phyloP scores from a whole-genome alignment of 257 asterid species.

The Cordia subcordata region DNA sequence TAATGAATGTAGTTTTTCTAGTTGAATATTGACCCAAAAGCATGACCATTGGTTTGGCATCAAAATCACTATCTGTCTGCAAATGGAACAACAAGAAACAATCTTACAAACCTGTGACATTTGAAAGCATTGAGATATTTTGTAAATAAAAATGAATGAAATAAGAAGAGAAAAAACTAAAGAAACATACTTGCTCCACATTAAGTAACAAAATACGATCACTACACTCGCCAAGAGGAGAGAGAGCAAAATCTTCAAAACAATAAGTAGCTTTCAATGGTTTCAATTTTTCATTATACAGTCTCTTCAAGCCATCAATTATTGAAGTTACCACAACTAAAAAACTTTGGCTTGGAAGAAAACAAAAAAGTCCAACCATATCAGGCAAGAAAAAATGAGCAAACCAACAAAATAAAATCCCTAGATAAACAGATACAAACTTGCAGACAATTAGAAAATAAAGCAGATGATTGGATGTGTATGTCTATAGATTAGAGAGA shows the following conservation, averaged over 20 bases:
- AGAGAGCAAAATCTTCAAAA: slow-evolving; percentile 73
- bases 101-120: neutral
- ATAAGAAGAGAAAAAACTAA: neutral
- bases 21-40: slow-evolving; percentile 99
- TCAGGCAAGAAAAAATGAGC: slow-evolving; percentile 3
- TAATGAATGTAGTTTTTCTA: slow-evolving; percentile 91
- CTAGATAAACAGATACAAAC: too few species aligned
- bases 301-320: slow-evolving; percentile 71
- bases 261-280: slow-evolving; percentile 80
- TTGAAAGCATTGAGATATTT: too few species aligned
- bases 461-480: too few species aligned
- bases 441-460: too few species aligned
- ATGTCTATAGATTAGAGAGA: too few species aligned
- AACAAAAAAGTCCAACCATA: neutral
- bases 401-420: slow-evolving; percentile 5
- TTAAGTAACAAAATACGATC: neutral
- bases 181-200: neutral
- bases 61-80: slow-evolving; percentile 85
- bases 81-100: slow-evolving; percentile 8
- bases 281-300: slow-evolving; percentile 79
- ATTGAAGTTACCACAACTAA: slow-evolving; percentile 70
- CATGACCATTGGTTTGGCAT: slow-evolving; percentile 98
- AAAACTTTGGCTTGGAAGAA: slow-evolving; percentile 43
- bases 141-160: too few species aligned
- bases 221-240: slow-evolving; percentile 66